A percentile compares a stretch with the other conserved stretches of the same genome.
These are phyloP conservation scores for Corinectria fuckeliana DNA, from an alignment of 2,329 filamentous ascomycete species.

Conservation along the genomic window DNA sequence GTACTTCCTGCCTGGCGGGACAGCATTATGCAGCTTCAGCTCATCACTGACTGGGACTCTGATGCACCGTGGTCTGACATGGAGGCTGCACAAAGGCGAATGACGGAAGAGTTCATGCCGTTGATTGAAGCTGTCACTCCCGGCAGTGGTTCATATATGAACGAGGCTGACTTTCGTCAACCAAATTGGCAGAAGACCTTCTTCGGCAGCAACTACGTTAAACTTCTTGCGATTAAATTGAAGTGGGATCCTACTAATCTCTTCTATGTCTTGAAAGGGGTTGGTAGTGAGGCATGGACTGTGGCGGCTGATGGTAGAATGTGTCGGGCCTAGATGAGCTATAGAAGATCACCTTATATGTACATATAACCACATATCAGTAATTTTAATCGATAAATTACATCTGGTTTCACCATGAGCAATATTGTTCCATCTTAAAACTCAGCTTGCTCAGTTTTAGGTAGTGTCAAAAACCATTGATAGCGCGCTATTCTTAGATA, in stretches of 20 bases:
- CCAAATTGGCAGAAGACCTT: conserved; percentile 51
- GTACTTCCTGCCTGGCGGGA: not conserved
- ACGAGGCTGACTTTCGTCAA: conserved; percentile 57
- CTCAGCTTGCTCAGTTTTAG: too few relatives aligned
- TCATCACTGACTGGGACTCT: conserved; percentile 29
- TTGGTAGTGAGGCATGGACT: conserved; percentile 59
- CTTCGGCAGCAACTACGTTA: conserved; percentile 54
- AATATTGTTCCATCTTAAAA: not conserved
- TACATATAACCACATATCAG: not conserved
- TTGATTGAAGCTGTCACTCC: conserved; percentile 45
- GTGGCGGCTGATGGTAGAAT: conserved; percentile 21
- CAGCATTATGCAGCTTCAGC: not conserved
- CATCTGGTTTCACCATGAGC: not conserved
- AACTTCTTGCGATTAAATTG: conserved; percentile 53
- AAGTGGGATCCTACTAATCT: conserved; percentile 55
- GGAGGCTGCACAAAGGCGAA: conserved; percentile 37
- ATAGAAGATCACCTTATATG: not conserved
- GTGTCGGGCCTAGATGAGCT: conserved; percentile 12
- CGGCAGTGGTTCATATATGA: conserved; percentile 54
- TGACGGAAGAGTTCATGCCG: conserved; percentile 37
- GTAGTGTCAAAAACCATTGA: too few relatives aligned
- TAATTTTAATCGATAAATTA: not conserved
- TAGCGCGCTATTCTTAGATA: too few relatives aligned
- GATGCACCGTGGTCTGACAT: conserved; percentile 38
- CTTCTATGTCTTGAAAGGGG: conserved; percentile 55